Conservation (phyloP, 2,329 filamentous ascomycete species). For the Xylariaceae sp. region DNA sequence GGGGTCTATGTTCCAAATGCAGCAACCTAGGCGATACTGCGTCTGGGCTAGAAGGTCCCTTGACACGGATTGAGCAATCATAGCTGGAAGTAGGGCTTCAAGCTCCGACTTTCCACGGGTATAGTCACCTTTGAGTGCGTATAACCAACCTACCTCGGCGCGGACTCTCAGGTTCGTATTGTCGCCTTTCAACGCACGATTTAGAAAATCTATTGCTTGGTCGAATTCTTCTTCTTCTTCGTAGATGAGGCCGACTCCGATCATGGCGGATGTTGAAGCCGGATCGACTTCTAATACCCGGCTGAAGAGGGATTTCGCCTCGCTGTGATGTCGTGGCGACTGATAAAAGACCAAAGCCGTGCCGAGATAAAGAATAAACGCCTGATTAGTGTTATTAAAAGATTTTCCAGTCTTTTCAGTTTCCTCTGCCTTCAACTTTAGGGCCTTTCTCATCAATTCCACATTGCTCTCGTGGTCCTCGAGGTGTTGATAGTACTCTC, state of each 20-base stretch:
- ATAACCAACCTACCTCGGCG: slow-evolving; percentile 89
- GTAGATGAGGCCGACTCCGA: slow-evolving; percentile 85
- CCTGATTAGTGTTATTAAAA: slow-evolving; percentile 67
- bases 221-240: slow-evolving; percentile 89
- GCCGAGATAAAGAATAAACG: slow-evolving; percentile 71
- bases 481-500: slow-evolving; percentile 75
- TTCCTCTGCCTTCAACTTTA: slow-evolving; percentile 57
- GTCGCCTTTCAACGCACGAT: slow-evolving; percentile 70
- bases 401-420: slow-evolving; percentile 62
- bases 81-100: slow-evolving; percentile 59
- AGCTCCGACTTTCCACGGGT: slow-evolving; percentile 63
- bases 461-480: slow-evolving; percentile 82
- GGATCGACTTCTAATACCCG: slow-evolving; percentile 71
- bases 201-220: slow-evolving; percentile 75
- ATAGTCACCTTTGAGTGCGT: slow-evolving; percentile 76
- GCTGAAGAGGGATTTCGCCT: slow-evolving; percentile 84
- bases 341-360: slow-evolving; percentile 91
- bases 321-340: slow-evolving; percentile 80
- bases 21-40: slow-evolving; percentile 81
- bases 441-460: slow-evolving; percentile 72
- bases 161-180: slow-evolving; percentile 70
- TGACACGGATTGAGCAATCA: slow-evolving; percentile 52
- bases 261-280: slow-evolving; percentile 73
- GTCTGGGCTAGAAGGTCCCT: slow-evolving; percentile 78
- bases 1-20: slow-evolving; percentile 78